Conservation (phyloP, 2,329 filamentous ascomycete genomes). For the Aspergillus niger region DNA sequence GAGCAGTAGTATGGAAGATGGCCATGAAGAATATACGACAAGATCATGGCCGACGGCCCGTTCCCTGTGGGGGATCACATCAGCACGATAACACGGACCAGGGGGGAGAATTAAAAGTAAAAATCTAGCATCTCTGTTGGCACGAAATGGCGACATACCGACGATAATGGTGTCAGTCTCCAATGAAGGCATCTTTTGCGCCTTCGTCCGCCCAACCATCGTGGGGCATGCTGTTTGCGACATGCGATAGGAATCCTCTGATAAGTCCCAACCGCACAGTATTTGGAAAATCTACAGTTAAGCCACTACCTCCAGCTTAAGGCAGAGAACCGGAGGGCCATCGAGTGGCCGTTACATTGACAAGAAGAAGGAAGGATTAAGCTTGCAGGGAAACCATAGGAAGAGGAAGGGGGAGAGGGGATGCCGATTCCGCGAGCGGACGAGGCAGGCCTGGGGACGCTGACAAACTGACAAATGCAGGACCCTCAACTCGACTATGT, state of each 20-base stretch:
- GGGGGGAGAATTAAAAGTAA: not conserved
- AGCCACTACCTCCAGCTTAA: slow-evolving; percentile 23
- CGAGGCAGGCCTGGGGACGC: slow-evolving; percentile 26
- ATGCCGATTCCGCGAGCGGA: slow-evolving; percentile 22
- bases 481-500: slow-evolving; percentile 3
- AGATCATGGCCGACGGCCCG: slow-evolving; percentile 62
- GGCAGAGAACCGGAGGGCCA: slow-evolving; percentile 25
- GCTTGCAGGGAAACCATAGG: not conserved
- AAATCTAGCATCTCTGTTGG: not conserved
- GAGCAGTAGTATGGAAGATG: slow-evolving; percentile 59
- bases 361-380: slow-evolving; percentile 6
- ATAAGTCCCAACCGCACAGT: slow-evolving; percentile 11
- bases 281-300: slow-evolving; percentile 2
- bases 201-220: slow-evolving; percentile 28
- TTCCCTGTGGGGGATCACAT: slow-evolving; percentile 50
- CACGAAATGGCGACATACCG: slow-evolving; percentile 38
- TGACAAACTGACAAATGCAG: slow-evolving; percentile 30
- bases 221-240: slow-evolving; percentile 35
- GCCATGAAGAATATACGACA: slow-evolving; percentile 65
- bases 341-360: slow-evolving; percentile 20
- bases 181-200: slow-evolving; percentile 33
- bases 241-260: slow-evolving; percentile 22
- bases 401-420: slow-evolving; percentile 12
- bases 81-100: slow-evolving; percentile 15
- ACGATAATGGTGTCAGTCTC: slow-evolving; percentile 48